A percentile compares a stretch with the other conserved stretches of the same genome.
phyloP scores from a whole-genome alignment of 2,329 filamentous ascomycete genomes.

The Stachybotrys chlorohalonatus region DNA sequence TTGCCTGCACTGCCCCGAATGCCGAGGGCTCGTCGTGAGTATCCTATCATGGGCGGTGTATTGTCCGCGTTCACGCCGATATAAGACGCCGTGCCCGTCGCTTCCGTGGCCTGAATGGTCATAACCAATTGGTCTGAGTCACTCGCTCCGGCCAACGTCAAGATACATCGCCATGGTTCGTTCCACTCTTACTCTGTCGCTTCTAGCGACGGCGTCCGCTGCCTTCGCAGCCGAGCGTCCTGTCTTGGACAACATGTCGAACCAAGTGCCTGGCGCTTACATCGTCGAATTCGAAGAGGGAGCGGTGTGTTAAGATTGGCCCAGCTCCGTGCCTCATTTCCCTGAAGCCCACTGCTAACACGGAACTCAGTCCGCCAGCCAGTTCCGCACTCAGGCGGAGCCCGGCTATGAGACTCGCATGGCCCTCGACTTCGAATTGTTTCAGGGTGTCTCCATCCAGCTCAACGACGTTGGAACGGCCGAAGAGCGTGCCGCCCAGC shows the following conservation, averaged over 20 bases:
- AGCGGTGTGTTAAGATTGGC: neutral
- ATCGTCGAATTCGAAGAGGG: neutral
- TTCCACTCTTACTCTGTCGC: neutral
- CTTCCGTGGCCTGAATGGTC: neutral
- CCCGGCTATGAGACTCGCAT: neutral
- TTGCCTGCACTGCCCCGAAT: too few relatives aligned
- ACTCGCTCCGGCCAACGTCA: neutral
- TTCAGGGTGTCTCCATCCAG: constrained; percentile 14
- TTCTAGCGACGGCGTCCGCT: neutral
- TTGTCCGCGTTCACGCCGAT: neutral
- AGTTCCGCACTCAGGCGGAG: neutral
- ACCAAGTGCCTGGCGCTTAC: neutral
- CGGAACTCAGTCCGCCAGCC: constrained; percentile 5
- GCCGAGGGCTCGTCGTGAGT: neutral
- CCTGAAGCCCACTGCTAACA: neutral
- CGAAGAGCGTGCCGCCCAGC: constrained; percentile 14
- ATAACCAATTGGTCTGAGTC: neutral
- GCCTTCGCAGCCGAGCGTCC: neutral
- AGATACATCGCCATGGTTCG: neutral
- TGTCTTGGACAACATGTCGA: neutral
- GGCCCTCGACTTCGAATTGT: constrained; percentile 9
- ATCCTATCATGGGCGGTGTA: neutral
- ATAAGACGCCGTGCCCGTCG: neutral
- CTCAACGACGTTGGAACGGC: constrained; percentile 18
- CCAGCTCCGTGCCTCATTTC: neutral